phyloP scores from a whole-genome alignment of 2,329 filamentous ascomycete genomes.

The Lasiodiplodia theobromae region DNA sequence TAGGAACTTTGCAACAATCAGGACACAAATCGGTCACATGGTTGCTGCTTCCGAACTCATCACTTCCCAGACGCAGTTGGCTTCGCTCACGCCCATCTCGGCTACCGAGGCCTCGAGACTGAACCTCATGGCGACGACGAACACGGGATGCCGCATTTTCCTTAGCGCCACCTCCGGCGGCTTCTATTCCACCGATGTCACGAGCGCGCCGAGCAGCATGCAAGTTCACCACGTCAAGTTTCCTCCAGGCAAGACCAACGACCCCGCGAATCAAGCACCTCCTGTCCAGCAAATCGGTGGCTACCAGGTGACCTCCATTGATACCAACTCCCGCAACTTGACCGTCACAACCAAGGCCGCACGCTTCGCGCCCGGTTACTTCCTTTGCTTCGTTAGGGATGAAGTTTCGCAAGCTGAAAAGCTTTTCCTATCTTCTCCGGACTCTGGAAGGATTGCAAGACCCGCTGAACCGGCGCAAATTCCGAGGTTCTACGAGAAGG shows the following conservation, averaged over 20 bases:
- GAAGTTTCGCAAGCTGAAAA: constrained; percentile 57
- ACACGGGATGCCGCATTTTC: constrained; percentile 89
- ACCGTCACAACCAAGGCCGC: constrained; percentile 45
- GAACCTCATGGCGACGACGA: constrained; percentile 88
- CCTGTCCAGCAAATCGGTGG: constrained; percentile 20
- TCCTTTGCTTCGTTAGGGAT: constrained; percentile 77
- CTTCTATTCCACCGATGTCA: constrained; percentile 61
- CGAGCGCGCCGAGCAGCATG: constrained; percentile 76
- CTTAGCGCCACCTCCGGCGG: constrained; percentile 86
- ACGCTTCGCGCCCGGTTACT: constrained; percentile 85
- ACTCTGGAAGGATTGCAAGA: constrained; percentile 81
- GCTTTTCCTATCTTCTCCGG: constrained; percentile 86
- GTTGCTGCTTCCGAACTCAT: constrained; percentile 76
- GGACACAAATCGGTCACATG: constrained; percentile 83
- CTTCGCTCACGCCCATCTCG: constrained; percentile 85
- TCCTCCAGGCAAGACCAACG: constrained; percentile 64
- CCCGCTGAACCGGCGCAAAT: constrained; percentile 59
- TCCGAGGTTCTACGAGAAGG: constrained; percentile 77
- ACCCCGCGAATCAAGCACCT: constrained; percentile 33
- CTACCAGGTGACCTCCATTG: constrained; percentile 34
- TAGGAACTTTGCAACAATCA: constrained; percentile 60
- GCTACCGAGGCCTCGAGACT: constrained; percentile 80
- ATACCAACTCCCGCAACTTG: constrained; percentile 45
- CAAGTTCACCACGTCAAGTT: constrained; percentile 97
- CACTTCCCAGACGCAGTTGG: constrained; percentile 70